Evolutionary conservation across 1,284 basidiomycete species (phyloP).

Genomic region (Xerocomus amazonicus): DNA sequence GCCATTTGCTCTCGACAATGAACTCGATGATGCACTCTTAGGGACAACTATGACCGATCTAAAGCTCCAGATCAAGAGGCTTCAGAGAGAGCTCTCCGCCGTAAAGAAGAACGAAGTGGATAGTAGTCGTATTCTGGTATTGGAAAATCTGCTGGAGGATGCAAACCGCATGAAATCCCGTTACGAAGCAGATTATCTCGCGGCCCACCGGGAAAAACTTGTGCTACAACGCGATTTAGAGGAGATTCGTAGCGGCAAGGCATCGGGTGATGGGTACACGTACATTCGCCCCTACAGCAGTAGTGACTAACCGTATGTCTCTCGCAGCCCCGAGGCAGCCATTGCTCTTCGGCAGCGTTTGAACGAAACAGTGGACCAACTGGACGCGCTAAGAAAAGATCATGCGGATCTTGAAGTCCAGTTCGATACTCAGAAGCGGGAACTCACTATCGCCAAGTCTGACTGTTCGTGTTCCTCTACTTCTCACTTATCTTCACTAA

Average conservation of each 20-base stretch:
- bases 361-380: slow-evolving; percentile 83
- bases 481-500: background rate
- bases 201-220: slow-evolving; percentile 80
- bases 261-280: slow-evolving; percentile 75
- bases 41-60: slow-evolving; percentile 90
- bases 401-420: slow-evolving; percentile 72
- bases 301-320: slow-evolving; percentile 6
- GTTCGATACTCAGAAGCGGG: slow-evolving; percentile 61
- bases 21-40: slow-evolving; percentile 80
- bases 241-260: slow-evolving; percentile 83
- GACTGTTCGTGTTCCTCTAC: slow-evolving; percentile 58
- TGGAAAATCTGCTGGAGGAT: slow-evolving; percentile 90
- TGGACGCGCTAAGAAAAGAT: slow-evolving; percentile 69
- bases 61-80: slow-evolving; percentile 78
- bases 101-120: slow-evolving; percentile 74
- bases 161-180: slow-evolving; percentile 85
- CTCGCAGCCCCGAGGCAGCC: slow-evolving; percentile 72
- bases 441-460: slow-evolving; percentile 82
- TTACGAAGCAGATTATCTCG: slow-evolving; percentile 87
- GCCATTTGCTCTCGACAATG: slow-evolving; percentile 68
- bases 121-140: slow-evolving; percentile 69
- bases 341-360: slow-evolving; percentile 84
- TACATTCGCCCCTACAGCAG: background rate
- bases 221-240: slow-evolving; percentile 81
- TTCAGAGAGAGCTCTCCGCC: slow-evolving; percentile 80